A percentile compares a stretch with the other conserved stretches of the same genome.
Evolutionary conservation across 768 basidiomycete species (phyloP).

Genomic region (Mycena venus): DNA sequence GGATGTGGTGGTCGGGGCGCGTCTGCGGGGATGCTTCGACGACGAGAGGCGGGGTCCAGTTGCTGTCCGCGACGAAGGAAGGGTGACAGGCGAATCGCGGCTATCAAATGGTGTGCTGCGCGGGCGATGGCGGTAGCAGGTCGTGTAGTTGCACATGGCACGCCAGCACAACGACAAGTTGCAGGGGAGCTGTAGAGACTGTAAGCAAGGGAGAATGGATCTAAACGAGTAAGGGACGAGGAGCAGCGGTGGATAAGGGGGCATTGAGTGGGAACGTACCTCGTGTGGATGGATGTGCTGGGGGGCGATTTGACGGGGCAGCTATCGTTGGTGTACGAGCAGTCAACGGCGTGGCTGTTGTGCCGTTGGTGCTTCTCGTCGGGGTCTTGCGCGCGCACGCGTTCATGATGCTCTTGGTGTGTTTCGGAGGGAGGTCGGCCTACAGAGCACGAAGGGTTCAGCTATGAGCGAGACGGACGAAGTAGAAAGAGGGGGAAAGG

Average conservation of each 20-base stretch:
- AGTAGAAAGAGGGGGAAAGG: too few species aligned
- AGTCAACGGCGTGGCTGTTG: background rate
- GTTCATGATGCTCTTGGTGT: too few species aligned
- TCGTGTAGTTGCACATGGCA: background rate
- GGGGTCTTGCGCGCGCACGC: too few species aligned
- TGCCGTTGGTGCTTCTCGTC: background rate
- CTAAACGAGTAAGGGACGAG: background rate
- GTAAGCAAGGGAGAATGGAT: too few species aligned
- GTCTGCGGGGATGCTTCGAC: background rate
- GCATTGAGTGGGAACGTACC: background rate
- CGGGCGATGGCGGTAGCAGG: background rate
- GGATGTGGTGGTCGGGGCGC: too few species aligned
- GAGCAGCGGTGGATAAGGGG: background rate
- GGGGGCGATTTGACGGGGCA: background rate
- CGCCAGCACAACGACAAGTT: background rate
- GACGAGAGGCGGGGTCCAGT: background rate
- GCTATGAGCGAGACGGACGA: too few species aligned
- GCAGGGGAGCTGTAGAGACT: background rate
- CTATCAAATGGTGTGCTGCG: background rate
- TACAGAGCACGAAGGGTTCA: too few species aligned
- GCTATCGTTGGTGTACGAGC: too few species aligned
- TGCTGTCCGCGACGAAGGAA: background rate
- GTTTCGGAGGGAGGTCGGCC: too few species aligned
- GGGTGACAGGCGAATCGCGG: too few species aligned
- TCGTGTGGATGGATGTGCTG: background rate